These are phyloP conservation scores for Ramaria rubella DNA, from an alignment of 768 basidiomycete genomes.

Conservation along the genomic window DNA sequence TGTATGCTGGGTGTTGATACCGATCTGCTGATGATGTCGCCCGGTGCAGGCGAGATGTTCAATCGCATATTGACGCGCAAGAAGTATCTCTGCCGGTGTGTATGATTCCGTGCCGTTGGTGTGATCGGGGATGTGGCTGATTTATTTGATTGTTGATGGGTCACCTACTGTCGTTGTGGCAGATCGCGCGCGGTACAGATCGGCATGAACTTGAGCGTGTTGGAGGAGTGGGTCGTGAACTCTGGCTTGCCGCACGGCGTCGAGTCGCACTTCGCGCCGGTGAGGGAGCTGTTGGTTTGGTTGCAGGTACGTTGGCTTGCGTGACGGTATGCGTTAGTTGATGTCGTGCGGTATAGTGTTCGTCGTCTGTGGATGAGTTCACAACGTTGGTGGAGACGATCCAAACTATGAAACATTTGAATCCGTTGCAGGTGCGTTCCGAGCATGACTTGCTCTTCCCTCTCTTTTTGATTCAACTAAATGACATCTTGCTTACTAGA, in stretches of 20 bases:
- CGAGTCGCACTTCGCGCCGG: slow-evolving; percentile 73
- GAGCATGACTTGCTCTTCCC: neutral
- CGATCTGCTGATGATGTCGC: neutral
- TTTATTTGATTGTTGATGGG: neutral
- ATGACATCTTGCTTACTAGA: slow-evolving; percentile 36
- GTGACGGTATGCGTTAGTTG: too few relatives aligned
- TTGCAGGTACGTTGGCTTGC: slow-evolving; percentile 50
- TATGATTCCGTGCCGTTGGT: neutral
- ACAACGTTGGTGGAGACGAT: slow-evolving; percentile 84
- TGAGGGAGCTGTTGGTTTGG: slow-evolving; percentile 80
- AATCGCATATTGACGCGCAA: slow-evolving; percentile 85
- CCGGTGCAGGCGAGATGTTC: slow-evolving; percentile 66
- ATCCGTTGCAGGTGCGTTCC: slow-evolving; percentile 83
- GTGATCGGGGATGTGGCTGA: neutral
- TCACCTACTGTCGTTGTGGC: too few relatives aligned
- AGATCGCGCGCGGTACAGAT: slow-evolving; percentile 87
- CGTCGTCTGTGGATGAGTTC: slow-evolving; percentile 85
- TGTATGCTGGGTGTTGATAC: too few relatives aligned
- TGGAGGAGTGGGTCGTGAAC: slow-evolving; percentile 89
- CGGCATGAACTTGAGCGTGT: slow-evolving; percentile 69
- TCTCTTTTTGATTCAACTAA: neutral
- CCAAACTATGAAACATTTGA: slow-evolving; percentile 78
- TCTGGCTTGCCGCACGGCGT: slow-evolving; percentile 77
- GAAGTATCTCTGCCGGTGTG: slow-evolving; percentile 87
- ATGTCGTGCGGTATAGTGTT: slow-evolving; percentile 54